Base-by-base conservation (phyloP, 495 filamentous ascomycete genomes). In the Paragyromitra xinjiangensis region DNA sequence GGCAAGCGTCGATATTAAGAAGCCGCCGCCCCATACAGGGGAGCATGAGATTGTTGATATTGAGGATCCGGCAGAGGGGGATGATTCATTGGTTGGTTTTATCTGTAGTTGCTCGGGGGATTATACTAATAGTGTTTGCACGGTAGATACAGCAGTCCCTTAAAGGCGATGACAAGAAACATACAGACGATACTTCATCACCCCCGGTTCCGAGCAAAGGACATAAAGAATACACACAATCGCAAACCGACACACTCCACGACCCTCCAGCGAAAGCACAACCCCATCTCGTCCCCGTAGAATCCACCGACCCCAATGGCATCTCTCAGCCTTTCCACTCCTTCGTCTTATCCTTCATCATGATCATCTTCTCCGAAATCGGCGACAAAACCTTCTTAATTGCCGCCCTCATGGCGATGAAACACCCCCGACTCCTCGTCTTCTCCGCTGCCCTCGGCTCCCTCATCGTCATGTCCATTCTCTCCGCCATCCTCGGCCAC, bases 341-440 rank as follows among this genome's bases (percentile, higher is more conserved):
- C 9, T 95, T 95, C 81, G 78, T 94, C 29, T 92, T 98, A 62
- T 95, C 95, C 7, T 89, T 97, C 66, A 93, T 94, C 71, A 98
- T 98, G 95, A 99, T 99, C 75, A 87, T 98, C 68, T 92, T 98
- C 80, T 98, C 95, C 75, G 95, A 99, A 83, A 90, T 99, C 82
- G 95, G 95, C 72, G 95, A 99, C 88, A 99, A 99, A 84, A 99
- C 95, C 0, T 99, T 99, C 85, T 87, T 99, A 51, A 93, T 99
- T 55, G 95, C 95, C 14, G 95, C 95, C 29, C 88, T 99, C 24
- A 99, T 99, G 95, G 95, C 95, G 1, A 99, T 99, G 95, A 93
- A 97, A 78, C 94, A 99, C 82, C 92, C 95, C 55, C 93, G 95
- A 42, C 83, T 98, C 67, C 87, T 97, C 12, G 96, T 99, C 53